Base-by-base conservation (phyloP, 768 basidiomycete species). In the Aureoboletus auriporus region DNA sequence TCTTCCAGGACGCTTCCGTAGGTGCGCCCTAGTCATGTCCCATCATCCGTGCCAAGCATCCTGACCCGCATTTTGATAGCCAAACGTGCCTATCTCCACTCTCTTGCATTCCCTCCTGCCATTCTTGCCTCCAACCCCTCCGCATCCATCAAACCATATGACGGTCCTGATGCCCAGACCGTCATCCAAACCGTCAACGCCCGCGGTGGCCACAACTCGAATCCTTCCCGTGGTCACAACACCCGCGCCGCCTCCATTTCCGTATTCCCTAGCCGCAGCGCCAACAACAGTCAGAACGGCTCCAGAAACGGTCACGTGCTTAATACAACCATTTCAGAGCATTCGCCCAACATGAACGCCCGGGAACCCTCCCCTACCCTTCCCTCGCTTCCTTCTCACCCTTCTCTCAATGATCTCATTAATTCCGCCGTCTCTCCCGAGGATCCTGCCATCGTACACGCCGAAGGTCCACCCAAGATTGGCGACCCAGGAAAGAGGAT, bases 401-500 rank as follows among this genome's bases (percentile, higher is more conserved):
- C 90, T 17, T 90, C 90, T 8, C 73, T 93, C 57, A 90, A 89
- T 64, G 77, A 89, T 35, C 78, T 93, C 55, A 92, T 93, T 66
- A 88, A 74, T 58, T 89, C 87, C 5, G 74, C 80, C 7, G 82
- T 77, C 38, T 65, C 79, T 23, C 63, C 69, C 46, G 67, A 77
- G 14, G 86, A 89, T 65, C 85, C 86, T 16, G 85, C 86, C 1
- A 85, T 88, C 50, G 63, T 88, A 43, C 66, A 69, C 16, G 66
- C 69, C 3, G 63, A 65, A 37, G 61, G 66, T n/a, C 83, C 82
- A n/a, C 89, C 89, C 17, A 79, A 84, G 60, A 90, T 93, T 57
- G 90, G 90, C 31, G 88, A 93, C 66, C 87, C 90, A 29, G 90
- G 87, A 35, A 89, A 89, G 71, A 76, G 90, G 60, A 93, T 93